These are phyloP conservation scores for Fonsecaea multimorphosa DNA, from an alignment of 2,329 filamentous ascomycete genomes.

Conservation along the genomic window DNA sequence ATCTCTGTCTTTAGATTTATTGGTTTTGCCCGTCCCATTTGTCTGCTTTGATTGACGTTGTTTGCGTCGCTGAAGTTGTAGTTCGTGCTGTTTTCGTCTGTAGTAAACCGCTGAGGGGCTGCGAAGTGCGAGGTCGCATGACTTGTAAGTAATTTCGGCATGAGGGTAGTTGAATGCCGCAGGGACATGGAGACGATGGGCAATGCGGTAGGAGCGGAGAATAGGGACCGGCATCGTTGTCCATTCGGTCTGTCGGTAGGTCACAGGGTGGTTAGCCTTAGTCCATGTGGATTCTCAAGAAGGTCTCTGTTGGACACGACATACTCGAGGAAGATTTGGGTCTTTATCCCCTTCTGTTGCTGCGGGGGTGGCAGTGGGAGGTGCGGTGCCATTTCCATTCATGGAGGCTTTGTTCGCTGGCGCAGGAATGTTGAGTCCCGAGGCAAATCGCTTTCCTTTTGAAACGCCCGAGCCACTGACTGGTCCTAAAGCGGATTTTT, in stretches of 20 bases:
- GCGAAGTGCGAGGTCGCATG: conserved; percentile 52
- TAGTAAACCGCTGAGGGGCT: conserved; percentile 54
- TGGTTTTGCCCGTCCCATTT: conserved; percentile 22
- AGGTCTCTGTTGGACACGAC: conserved; percentile 20
- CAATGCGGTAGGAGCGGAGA: conserved; percentile 57
- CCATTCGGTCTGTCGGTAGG: conserved; percentile 32
- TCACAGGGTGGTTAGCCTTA: not conserved
- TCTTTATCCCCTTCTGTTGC: conserved; percentile 29
- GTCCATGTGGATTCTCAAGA: not conserved
- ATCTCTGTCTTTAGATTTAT: conserved; percentile 17
- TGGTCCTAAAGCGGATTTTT: conserved; percentile 25
- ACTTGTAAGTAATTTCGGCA: conserved; percentile 54
- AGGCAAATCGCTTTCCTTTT: conserved; percentile 30
- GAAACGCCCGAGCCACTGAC: conserved; percentile 27
- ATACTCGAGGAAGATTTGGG: conserved; percentile 44
- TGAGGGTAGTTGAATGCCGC: conserved; percentile 53
- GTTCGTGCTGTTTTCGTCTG: conserved; percentile 40
- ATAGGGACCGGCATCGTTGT: conserved; percentile 26
- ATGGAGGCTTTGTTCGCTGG: conserved; percentile 39
- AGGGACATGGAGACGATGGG: conserved; percentile 54
- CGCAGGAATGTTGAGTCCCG: conserved; percentile 14
- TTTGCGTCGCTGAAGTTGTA: conserved; percentile 34
- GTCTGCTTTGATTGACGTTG: conserved; percentile 26
- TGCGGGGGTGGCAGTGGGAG: conserved; percentile 42
- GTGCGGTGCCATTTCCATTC: conserved; percentile 34